These are phyloP conservation scores for Coniochaeta sp. DNA, from an alignment of 2,329 filamentous ascomycete genomes.

Conservation along the genomic window DNA sequence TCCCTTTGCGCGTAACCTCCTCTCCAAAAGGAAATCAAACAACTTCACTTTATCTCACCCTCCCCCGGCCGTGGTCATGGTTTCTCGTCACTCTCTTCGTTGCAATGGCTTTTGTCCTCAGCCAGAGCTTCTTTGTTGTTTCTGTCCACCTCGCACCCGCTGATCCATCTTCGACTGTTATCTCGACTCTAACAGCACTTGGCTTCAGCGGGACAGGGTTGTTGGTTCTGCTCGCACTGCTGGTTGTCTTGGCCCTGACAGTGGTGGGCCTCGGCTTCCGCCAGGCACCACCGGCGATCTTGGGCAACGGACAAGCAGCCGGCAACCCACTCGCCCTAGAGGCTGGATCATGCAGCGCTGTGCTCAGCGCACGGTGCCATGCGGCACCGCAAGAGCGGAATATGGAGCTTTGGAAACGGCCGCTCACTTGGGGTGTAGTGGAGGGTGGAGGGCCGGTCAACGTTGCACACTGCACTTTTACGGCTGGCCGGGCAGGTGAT, in stretches of 20 bases:
- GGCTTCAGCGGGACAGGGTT: slow-evolving; percentile 35
- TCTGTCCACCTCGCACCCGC: slow-evolving; percentile 16
- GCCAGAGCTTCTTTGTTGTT: slow-evolving; percentile 32
- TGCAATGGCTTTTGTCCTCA: slow-evolving; percentile 36
- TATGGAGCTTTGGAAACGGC: slow-evolving; percentile 25
- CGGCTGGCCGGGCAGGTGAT: slow-evolving; percentile 23
- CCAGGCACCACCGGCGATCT: slow-evolving; percentile 26
- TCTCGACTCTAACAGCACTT: slow-evolving; percentile 21
- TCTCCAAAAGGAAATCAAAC: slow-evolving; percentile 35
- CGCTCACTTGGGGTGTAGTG: slow-evolving; percentile 39
- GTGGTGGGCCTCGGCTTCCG: slow-evolving; percentile 31
- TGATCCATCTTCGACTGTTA: slow-evolving; percentile 6
- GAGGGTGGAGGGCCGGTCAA: slow-evolving; percentile 25
- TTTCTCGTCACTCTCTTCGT: slow-evolving; percentile 34
- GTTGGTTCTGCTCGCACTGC: slow-evolving; percentile 29
- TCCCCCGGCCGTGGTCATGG: slow-evolving; percentile 38
- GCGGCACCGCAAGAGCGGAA: slow-evolving; percentile 18
- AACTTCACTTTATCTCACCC: slow-evolving; percentile 39
- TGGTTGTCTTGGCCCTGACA: slow-evolving; percentile 28
- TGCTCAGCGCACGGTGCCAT: slow-evolving; percentile 42
- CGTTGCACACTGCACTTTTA: slow-evolving; percentile 37
- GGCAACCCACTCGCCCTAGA: slow-evolving; percentile 41
- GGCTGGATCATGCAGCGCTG: slow-evolving; percentile 42
- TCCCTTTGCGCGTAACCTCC: slow-evolving; percentile 35
- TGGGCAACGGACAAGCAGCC: slow-evolving; percentile 12